These are phyloP conservation scores for Berkeleyomyces basicola DNA, from an alignment of 2,329 filamentous ascomycete species.

Conservation along the genomic window DNA sequence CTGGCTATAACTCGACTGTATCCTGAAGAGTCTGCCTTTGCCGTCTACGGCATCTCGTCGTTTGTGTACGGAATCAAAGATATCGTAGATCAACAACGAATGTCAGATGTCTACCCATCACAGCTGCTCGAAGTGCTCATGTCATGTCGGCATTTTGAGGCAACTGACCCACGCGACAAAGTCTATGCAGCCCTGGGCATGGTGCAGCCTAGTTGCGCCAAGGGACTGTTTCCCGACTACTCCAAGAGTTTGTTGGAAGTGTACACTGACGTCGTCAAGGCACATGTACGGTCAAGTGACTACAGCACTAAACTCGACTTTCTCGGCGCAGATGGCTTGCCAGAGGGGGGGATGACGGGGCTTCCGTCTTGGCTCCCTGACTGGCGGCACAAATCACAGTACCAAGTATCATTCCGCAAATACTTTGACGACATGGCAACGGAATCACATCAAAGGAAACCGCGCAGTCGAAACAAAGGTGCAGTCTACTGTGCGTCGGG, in stretches of 20 bases:
- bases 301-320: constrained; percentile 14
- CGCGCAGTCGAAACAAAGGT: not conserved
- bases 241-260: constrained; percentile 16
- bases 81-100: constrained; percentile 8
- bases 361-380: constrained; percentile 15
- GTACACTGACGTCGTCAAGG: constrained; percentile 16
- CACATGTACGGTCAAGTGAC: constrained; percentile 13
- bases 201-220: constrained; percentile 16
- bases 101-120: constrained; percentile 1
- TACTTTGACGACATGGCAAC: constrained; percentile 12
- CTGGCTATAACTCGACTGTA: constrained; percentile 13
- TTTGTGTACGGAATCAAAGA: constrained; percentile 13
- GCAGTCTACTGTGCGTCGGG: constrained; percentile 14
- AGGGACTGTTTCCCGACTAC: constrained; percentile 17
- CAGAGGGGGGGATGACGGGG: constrained; percentile 16
- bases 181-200: constrained; percentile 18
- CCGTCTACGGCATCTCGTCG: constrained; percentile 9
- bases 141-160: constrained; percentile 14
- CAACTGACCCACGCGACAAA: constrained; percentile 17
- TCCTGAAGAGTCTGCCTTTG: constrained; percentile 13
- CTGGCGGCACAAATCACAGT: constrained; percentile 14
- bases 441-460: constrained; percentile 4
- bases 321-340: constrained; percentile 14
- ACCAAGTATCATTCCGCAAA: constrained; percentile 14
- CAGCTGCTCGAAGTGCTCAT: constrained; percentile 13